Percentiles rank a stretch among this genome's conserved stretches.
phyloP scores from a whole-genome alignment of 495 filamentous ascomycete genomes.

The Pyronema domesticum region DNA sequence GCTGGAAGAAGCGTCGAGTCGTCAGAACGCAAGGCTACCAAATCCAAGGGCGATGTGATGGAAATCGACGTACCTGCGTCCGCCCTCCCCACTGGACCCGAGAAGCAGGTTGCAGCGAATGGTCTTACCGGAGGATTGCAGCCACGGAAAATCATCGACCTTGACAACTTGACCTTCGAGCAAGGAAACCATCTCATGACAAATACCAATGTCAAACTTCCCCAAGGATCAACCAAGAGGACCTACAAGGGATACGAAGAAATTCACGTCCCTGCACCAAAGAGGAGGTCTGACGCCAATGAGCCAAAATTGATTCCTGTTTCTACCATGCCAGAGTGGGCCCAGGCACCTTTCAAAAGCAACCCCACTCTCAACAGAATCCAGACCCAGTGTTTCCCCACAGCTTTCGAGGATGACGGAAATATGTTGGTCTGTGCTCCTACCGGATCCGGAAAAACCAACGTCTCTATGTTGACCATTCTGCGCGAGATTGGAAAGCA shows the following conservation, averaged over 20 bases:
- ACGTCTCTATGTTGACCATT: slow-evolving; percentile 94
- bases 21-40: slow-evolving; percentile 42
- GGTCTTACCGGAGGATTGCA: slow-evolving; percentile 70
- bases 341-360: slow-evolving; percentile 54
- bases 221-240: slow-evolving; percentile 82
- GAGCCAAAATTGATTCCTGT: slow-evolving; percentile 65
- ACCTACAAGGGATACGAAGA: slow-evolving; percentile 97
- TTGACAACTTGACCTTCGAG: slow-evolving; percentile 92
- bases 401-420: slow-evolving; percentile 83
- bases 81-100: slow-evolving; percentile 24
- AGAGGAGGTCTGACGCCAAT: slow-evolving; percentile 58
- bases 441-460: slow-evolving; percentile 95
- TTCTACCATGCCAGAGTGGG: slow-evolving; percentile 82
- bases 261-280: slow-evolving; percentile 86
- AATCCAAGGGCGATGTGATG: slow-evolving; percentile 74
- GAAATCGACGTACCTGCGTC: slow-evolving; percentile 63
- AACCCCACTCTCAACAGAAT: slow-evolving; percentile 78
- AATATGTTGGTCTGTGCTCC: slow-evolving; percentile 97
- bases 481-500: slow-evolving; percentile 94
- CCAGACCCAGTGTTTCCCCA: slow-evolving; percentile 78
- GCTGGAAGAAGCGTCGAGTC: slow-evolving; percentile 40
- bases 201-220: slow-evolving; percentile 85
- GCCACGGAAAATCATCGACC: slow-evolving; percentile 69
- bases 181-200: slow-evolving; percentile 98
- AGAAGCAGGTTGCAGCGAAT: slow-evolving; percentile 39